phyloP scores from a whole-genome alignment of 73 alveolate species.

The Paramecium primaurelia region DNA sequence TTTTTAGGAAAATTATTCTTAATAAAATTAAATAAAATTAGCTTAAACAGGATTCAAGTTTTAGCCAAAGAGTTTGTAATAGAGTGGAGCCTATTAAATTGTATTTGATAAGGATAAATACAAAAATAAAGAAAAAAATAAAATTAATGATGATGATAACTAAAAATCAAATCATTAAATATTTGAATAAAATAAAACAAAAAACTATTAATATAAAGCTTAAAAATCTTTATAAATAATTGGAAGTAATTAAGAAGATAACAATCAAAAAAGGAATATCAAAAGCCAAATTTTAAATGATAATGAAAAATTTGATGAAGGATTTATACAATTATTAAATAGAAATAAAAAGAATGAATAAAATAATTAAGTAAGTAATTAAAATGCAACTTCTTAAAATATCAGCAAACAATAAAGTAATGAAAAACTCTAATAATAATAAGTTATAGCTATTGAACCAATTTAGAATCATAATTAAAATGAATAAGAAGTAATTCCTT shows the following conservation, averaged over 20 bases:
- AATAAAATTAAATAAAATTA: not conserved
- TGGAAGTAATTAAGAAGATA: not conserved
- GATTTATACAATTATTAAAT: not conserved
- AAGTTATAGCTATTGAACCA: not conserved
- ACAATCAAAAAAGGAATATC: not conserved
- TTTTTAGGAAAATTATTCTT: not conserved
- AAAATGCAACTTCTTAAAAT: not conserved
- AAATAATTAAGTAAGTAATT: not conserved
- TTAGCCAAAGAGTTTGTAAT: not conserved
- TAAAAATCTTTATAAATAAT: not conserved
- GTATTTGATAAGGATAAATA: not conserved
- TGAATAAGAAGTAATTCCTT: not conserved
- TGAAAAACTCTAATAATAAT: not conserved
- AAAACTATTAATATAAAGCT: not conserved
- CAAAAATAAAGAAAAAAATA: not conserved
- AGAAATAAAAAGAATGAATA: not conserved
- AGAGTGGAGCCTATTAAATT: not conserved
- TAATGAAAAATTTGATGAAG: not conserved
- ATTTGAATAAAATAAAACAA: not conserved
- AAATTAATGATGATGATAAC: not conserved
- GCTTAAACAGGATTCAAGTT: not conserved
- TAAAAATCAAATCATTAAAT: not conserved
- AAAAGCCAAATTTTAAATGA: not conserved
- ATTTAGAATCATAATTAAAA: not conserved
- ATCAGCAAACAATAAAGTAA: not conserved